Evolutionary conservation across 176 grass and related monocot species (phyloP).

Genomic region (Musa itinerans): DNA sequence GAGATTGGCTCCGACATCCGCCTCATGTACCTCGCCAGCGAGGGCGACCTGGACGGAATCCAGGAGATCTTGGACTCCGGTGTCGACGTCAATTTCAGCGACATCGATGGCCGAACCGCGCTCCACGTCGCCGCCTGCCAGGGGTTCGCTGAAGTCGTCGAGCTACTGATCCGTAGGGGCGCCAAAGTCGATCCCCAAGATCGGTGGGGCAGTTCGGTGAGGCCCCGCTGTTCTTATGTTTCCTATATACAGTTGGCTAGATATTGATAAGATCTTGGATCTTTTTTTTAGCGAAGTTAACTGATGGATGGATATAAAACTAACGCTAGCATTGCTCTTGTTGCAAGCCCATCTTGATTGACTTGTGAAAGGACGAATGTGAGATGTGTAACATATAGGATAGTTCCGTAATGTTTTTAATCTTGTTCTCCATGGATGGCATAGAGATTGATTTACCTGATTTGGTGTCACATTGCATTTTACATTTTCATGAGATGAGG

Average conservation of each 20-base stretch:
- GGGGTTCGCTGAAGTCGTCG: conserved; percentile 48
- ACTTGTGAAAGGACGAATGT: too few species aligned
- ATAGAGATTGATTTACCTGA: too few species aligned
- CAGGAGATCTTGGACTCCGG: conserved; percentile 53
- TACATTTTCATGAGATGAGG: too few species aligned
- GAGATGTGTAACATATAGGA: too few species aligned
- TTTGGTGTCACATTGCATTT: too few species aligned
- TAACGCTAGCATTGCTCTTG: too few species aligned
- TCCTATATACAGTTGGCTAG: not conserved
- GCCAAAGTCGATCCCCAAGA: conserved; percentile 56
- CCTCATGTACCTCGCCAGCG: conserved; percentile 89
- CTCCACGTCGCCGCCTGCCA: conserved; percentile 87
- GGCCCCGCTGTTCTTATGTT: conserved; percentile 1
- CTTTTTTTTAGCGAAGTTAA: too few species aligned
- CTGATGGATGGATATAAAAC: too few species aligned
- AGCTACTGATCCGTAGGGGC: conserved; percentile 51
- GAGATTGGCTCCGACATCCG: conserved; percentile 37
- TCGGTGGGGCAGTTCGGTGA: conserved; percentile 82
- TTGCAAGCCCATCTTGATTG: too few species aligned
- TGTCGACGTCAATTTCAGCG: conserved; percentile 68
- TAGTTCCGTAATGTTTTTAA: too few species aligned
- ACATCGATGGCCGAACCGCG: conserved; percentile 79
- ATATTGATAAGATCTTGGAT: too few species aligned
- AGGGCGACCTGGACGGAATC: conserved; percentile 58
- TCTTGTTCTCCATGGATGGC: too few species aligned